These are phyloP conservation scores for Apocynum venetum DNA, from an alignment of 257 asterid genomes.

Conservation along the genomic window DNA sequence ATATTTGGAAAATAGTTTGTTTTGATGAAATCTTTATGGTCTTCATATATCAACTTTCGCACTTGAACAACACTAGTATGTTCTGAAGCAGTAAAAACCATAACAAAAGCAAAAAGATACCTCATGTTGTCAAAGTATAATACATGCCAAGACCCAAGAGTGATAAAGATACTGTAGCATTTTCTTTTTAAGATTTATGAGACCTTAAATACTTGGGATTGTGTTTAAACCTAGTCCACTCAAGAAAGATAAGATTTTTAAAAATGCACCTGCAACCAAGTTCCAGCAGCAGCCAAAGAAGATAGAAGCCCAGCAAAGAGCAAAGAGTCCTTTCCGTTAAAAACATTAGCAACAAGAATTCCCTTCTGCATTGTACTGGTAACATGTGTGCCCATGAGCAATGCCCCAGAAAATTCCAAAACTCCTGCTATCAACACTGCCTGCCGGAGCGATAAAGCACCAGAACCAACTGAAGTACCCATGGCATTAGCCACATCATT, in stretches of 20 bases:
- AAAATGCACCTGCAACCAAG: slow-evolving; percentile 82
- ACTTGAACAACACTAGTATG: background rate
- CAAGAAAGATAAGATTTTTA: slow-evolving; percentile 1
- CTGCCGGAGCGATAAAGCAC: slow-evolving; percentile 76
- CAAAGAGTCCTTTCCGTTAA: slow-evolving; percentile 78
- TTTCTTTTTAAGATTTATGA: background rate
- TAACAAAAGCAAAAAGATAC: background rate
- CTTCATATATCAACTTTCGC: background rate
- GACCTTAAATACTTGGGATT: background rate
- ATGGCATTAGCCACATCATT: slow-evolving; percentile 96
- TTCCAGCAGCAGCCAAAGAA: slow-evolving; percentile 96
- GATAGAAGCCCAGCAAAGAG: slow-evolving; percentile 86
- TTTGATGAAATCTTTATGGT: background rate
- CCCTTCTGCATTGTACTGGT: slow-evolving; percentile 99
- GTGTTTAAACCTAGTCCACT: background rate
- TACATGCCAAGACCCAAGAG: background rate
- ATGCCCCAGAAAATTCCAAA: slow-evolving; percentile 83
- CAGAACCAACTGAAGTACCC: slow-evolving; percentile 99
- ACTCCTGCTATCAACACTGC: slow-evolving; percentile 86
- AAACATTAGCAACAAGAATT: slow-evolving; percentile 73
- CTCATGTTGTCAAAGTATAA: background rate
- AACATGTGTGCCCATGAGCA: slow-evolving; percentile 90
- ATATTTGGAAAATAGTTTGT: background rate
- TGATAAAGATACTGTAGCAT: background rate
- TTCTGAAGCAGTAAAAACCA: background rate